Conservation (phyloP, 2,329 filamentous ascomycete genomes). For the Arachnomyces sp. region DNA sequence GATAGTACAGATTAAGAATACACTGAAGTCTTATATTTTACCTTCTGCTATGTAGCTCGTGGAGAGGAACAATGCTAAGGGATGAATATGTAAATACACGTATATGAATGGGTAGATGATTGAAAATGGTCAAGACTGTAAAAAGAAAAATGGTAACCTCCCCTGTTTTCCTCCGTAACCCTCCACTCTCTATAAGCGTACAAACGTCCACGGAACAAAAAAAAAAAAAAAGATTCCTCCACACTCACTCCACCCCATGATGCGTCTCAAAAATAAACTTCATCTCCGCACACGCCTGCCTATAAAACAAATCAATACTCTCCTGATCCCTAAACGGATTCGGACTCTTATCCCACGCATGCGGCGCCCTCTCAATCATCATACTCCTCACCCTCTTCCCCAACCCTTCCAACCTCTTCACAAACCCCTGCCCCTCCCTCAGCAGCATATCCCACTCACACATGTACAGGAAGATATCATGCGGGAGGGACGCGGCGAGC, state of each 20-base stretch:
- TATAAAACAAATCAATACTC: conserved; percentile 35
- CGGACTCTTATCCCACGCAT: conserved; percentile 43
- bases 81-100: too few species aligned
- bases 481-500: conserved; percentile 47
- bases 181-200: too few species aligned
- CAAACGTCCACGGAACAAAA: too few species aligned
- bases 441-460: conserved; percentile 63
- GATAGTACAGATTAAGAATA: too few species aligned
- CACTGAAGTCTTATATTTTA: too few species aligned
- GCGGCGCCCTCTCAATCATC: conserved; percentile 39
- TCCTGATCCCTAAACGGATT: conserved; percentile 41
- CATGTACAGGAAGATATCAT: conserved; percentile 55
- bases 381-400: conserved; percentile 39
- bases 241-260: neutral
- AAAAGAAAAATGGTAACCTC: too few species aligned
- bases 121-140: too few species aligned
- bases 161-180: too few species aligned
- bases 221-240: too few species aligned
- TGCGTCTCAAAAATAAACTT: conserved; percentile 26
- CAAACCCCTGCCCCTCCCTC: conserved; percentile 47
- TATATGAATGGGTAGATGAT: too few species aligned
- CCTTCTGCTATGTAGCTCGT: too few species aligned
- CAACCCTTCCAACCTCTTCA: conserved; percentile 32
- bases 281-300: conserved; percentile 37
- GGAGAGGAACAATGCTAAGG: too few species aligned